Base-by-base conservation (phyloP, 2,329 filamentous ascomycete species). In the Domatiomyces globalis region DNA sequence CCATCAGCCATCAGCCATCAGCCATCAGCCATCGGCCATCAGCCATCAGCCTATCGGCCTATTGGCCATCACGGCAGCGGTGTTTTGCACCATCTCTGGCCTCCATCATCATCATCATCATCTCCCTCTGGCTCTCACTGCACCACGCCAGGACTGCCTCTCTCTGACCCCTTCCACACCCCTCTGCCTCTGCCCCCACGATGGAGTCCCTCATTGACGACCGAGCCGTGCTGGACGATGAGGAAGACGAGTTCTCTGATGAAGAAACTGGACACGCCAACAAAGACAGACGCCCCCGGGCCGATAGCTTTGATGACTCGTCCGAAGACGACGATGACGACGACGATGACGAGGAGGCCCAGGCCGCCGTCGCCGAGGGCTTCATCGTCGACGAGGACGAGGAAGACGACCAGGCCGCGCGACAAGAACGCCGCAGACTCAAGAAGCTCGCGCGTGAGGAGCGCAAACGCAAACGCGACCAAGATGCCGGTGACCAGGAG, bases 321-420 rank as follows among this genome's bases (percentile, higher is more conserved):
- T 94, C 86, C 61, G 88, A 94, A 61, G 88, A 95, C 63, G 88
- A 94, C 56, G 87, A 94, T 33, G 87, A 94, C 51, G 87, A 94
- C 51, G 87, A 94, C 50, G 87, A 95, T 54, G 88, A 95, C 53
- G 88, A 95, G 64, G 88, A 92, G 65, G 87, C 87, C 22, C 22
- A 29, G 27, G 17, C 43, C 46, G 42, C 50, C 33, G 42, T 94
- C 58, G 85, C 85, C 49, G 88, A 94, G 72, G 90, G 89, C 22
- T 98, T 96, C 70, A 95, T 98, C 59, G 87, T 94, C 57, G 87
- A 94, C 63, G 89, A 95, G 63, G 88, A 90, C 55, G 84, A 87
- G 60, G 83, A 87, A 49, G 84, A 86, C 54, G 84, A 87, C 58
- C 84, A 87, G 51, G 84, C 85, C 55, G 84, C 84, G 49, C 83